phyloP scores from a whole-genome alignment of 1,139 yeast genomes.

The Suzukiozyma palmioleophila region DNA sequence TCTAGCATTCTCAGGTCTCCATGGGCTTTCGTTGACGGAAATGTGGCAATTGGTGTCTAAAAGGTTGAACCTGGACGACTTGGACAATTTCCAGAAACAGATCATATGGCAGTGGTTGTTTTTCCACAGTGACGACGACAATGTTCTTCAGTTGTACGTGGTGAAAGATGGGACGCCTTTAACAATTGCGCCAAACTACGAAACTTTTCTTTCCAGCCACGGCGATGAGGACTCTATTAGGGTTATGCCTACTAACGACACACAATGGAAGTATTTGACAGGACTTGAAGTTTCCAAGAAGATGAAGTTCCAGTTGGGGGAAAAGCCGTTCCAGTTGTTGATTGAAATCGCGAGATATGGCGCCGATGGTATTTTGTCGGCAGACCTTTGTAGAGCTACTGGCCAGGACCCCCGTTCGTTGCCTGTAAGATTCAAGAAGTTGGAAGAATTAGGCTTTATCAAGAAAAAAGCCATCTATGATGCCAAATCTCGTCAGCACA shows the following conservation, averaged over 20 bases:
- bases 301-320: conserved; percentile 32
- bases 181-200: conserved; percentile 17
- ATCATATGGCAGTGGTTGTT: conserved; percentile 41
- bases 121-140: conserved; percentile 16
- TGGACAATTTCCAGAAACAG: conserved; percentile 34
- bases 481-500: conserved; percentile 44
- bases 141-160: conserved; percentile 16
- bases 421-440: conserved; percentile 54
- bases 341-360: conserved; percentile 53
- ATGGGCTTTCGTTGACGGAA: conserved; percentile 26
- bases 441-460: conserved; percentile 48
- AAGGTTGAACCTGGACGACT: conserved; percentile 15
- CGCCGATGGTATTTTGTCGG: conserved; percentile 52
- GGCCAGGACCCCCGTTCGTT: conserved; percentile 72
- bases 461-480: conserved; percentile 36
- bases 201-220: conserved; percentile 15
- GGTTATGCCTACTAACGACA: conserved; percentile 32
- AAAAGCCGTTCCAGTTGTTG: conserved; percentile 37
- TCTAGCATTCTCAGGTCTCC: conserved; percentile 34
- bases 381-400: conserved; percentile 50
- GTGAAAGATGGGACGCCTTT: conserved; percentile 14
- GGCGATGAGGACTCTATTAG: conserved; percentile 16
- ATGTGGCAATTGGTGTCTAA: conserved; percentile 25
- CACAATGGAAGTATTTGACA: conserved; percentile 40
- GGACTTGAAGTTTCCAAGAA: conserved; percentile 33